Conservation (phyloP, 352 stramenopile species). For the Pythium apleroticum region DNA sequence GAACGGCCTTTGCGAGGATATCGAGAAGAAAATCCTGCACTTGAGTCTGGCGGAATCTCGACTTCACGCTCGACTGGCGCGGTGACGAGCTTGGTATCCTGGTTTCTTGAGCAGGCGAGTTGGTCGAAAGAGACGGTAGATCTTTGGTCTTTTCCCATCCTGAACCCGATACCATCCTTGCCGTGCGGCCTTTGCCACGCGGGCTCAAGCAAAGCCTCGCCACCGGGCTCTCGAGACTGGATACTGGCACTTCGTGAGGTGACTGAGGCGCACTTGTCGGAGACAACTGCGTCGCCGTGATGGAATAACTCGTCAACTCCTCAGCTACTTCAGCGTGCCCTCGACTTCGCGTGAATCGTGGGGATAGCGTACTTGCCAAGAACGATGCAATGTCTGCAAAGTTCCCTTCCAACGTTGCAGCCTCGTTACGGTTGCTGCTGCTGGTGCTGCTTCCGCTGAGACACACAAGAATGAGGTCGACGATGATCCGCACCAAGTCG, state of each 20-base stretch:
- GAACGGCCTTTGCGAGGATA: constrained; percentile 61
- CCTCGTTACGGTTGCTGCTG: constrained; percentile 34
- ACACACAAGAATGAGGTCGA: constrained; percentile 67
- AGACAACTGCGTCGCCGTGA: neutral
- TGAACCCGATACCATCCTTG: neutral
- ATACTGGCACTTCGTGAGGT: constrained; percentile 3
- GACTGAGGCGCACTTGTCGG: neutral
- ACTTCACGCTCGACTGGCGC: neutral
- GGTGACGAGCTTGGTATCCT: neutral
- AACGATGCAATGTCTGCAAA: constrained; percentile 70
- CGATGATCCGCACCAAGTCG: constrained; percentile 59
- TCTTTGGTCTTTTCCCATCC: neutral
- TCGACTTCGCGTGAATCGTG: constrained; percentile 41
- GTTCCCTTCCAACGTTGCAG: constrained; percentile 47
- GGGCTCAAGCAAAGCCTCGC: constrained; percentile 48
- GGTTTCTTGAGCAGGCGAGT: constrained; percentile 7
- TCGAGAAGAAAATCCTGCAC: constrained; percentile 64
- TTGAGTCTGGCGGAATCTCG: constrained; percentile 36
- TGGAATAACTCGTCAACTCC: neutral
- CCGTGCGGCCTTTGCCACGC: constrained; percentile 25
- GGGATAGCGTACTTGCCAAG: constrained; percentile 50
- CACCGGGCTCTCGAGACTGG: constrained; percentile 28
- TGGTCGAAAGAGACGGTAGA: neutral
- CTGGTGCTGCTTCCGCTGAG: constrained; percentile 42
- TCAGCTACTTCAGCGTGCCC: neutral